Evolutionary conservation across 768 basidiomycete genomes (phyloP).

Genomic region (Lactarius psammicola): DNA sequence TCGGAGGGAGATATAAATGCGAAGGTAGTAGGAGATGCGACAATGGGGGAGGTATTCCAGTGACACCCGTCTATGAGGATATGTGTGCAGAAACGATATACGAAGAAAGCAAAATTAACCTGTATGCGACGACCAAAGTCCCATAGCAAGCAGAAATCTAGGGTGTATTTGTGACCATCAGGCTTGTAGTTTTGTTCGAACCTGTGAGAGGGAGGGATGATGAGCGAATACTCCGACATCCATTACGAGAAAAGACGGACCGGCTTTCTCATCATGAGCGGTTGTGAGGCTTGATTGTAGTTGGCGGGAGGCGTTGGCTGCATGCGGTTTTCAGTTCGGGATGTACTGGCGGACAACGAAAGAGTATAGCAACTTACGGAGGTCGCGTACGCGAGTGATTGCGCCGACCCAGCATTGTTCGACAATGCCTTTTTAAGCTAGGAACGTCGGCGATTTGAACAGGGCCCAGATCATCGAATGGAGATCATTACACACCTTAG

Average conservation of each 20-base stretch:
- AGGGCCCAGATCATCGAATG: neutral
- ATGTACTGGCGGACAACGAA: slow-evolving; percentile 9
- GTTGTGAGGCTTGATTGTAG: slow-evolving; percentile 31
- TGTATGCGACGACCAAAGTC: slow-evolving; percentile 23
- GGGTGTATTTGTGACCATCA: slow-evolving; percentile 16
- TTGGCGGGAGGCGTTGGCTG: slow-evolving; percentile 30
- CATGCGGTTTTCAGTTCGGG: slow-evolving; percentile 5
- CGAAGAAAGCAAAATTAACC: slow-evolving; percentile 20
- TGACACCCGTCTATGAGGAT: slow-evolving; percentile 27
- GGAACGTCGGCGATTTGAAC: slow-evolving; percentile 27
- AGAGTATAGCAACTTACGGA: slow-evolving; percentile 20
- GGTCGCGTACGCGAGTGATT: slow-evolving; percentile 33
- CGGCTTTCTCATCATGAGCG: slow-evolving; percentile 39
- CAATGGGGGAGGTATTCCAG: slow-evolving; percentile 20
- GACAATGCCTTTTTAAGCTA: slow-evolving; percentile 66
- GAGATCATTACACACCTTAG: slow-evolving; percentile 56
- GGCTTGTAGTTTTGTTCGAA: slow-evolving; percentile 32
- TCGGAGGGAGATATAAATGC: slow-evolving; percentile 25
- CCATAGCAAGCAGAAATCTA: slow-evolving; percentile 26
- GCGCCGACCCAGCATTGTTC: slow-evolving; percentile 37
- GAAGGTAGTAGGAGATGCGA: slow-evolving; percentile 20
- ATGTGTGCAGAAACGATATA: slow-evolving; percentile 28
- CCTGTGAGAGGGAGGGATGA: slow-evolving; percentile 10
- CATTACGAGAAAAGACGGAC: slow-evolving; percentile 27
- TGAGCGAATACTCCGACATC: neutral